Percentiles rank a stretch among this genome's conserved stretches.
These are phyloP conservation scores for Diaporthe sp. DNA, from an alignment of 2,329 filamentous ascomycete species.

Conservation along the genomic window DNA sequence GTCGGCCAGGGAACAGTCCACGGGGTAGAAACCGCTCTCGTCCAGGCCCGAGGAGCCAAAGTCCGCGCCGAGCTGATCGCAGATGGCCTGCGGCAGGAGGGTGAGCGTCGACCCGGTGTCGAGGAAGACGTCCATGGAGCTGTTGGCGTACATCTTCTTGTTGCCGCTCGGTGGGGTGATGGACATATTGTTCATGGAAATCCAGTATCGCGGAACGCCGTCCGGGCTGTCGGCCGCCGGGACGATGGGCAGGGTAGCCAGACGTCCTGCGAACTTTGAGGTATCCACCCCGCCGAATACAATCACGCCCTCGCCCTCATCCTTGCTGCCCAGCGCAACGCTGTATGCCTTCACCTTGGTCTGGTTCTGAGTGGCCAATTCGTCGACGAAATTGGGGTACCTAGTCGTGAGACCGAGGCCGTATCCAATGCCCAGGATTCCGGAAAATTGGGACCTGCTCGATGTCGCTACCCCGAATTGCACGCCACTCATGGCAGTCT, in stretches of 20 bases:
- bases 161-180: conserved; percentile 54
- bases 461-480: conserved; percentile 75
- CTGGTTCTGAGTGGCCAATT: conserved; percentile 61
- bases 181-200: conserved; percentile 59
- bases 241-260: conserved; percentile 73
- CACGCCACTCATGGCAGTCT: conserved; percentile 60
- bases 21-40: conserved; percentile 58
- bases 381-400: conserved; percentile 66
- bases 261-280: conserved; percentile 70
- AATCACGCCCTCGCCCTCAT: conserved; percentile 71
- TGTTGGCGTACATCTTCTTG: conserved; percentile 51
- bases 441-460: conserved; percentile 61
- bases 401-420: conserved; percentile 59
- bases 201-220: conserved; percentile 64
- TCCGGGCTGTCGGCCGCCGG: conserved; percentile 67
- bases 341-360: conserved; percentile 74
- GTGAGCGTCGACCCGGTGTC: conserved; percentile 79
- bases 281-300: conserved; percentile 78
- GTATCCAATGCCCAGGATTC: conserved; percentile 83
- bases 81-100: conserved; percentile 71
- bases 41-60: conserved; percentile 58
- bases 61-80: conserved; percentile 60
- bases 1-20: conserved; percentile 58
- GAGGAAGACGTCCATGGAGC: conserved; percentile 69
- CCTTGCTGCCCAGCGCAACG: conserved; percentile 73